A percentile compares a stretch with the other conserved stretches of the same genome.
Evolutionary conservation across 2,329 filamentous ascomycete species (phyloP).

Genomic region (Capronia coronata): DNA sequence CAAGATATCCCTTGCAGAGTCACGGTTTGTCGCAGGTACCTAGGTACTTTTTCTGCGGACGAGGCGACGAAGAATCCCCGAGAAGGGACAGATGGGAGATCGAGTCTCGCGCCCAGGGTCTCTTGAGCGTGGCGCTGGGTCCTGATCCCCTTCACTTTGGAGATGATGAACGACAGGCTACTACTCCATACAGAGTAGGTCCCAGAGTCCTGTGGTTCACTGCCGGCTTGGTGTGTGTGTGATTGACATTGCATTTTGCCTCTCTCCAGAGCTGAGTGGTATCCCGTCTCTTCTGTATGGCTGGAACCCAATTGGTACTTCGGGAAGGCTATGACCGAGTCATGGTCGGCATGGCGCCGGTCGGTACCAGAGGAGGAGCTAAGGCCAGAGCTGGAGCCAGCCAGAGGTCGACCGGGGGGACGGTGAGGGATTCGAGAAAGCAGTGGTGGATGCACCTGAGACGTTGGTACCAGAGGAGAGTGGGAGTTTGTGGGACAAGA

Average conservation of each 20-base stretch:
- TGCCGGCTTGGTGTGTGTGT: background rate
- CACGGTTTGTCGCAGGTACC: too few species aligned
- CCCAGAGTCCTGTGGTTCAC: too few species aligned
- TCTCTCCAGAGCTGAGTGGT: background rate
- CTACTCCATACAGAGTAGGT: background rate
- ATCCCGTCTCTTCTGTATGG: background rate
- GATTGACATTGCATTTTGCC: background rate
- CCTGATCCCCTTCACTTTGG: background rate
- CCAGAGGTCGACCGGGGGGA: background rate
- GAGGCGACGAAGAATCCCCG: background rate
- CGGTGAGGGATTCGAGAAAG: background rate
- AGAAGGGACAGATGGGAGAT: background rate
- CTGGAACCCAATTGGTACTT: background rate
- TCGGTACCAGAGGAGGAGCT: conserved; percentile 9
- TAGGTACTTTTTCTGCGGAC: too few species aligned
- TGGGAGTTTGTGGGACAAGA: background rate
- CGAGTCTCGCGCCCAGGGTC: background rate
- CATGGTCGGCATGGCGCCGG: conserved; percentile 14
- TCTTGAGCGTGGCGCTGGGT: background rate
- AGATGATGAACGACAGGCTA: background rate
- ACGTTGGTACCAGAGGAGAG: background rate
- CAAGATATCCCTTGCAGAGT: too few species aligned
- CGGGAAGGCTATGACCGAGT: background rate
- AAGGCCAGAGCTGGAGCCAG: conserved; percentile 4
- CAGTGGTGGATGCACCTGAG: background rate